Evolutionary conservation across 768 basidiomycete species (phyloP).

Genomic region (Lyophyllum semitale): DNA sequence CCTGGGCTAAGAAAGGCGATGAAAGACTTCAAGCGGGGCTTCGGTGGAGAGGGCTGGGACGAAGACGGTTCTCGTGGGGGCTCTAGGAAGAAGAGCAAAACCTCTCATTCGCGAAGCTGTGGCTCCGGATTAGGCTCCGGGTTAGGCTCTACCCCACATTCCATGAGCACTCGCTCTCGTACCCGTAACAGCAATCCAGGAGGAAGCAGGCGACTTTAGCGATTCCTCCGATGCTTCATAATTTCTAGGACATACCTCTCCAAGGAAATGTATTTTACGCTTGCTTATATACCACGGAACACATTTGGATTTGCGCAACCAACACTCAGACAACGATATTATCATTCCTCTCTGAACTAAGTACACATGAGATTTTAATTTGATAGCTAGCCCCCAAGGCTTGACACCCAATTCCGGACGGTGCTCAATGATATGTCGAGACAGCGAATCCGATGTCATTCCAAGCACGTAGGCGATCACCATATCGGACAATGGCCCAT

Average conservation of each 20-base stretch:
- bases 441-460: slow-evolving; percentile 14
- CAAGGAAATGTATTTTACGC: too few species aligned
- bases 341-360: too few species aligned
- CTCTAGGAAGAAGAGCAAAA: neutral
- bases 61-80: neutral
- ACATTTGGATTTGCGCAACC: too few species aligned
- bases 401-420: too few species aligned
- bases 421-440: slow-evolving; percentile 6
- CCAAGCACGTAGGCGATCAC: slow-evolving; percentile 9
- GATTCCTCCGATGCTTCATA: too few species aligned
- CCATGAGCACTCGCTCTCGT: neutral
- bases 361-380: too few species aligned
- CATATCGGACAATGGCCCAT: slow-evolving; percentile 14
- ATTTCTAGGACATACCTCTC: too few species aligned
- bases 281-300: too few species aligned
- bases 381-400: too few species aligned
- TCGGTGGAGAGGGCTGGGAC: neutral
- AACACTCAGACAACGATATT: too few species aligned
- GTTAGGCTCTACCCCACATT: neutral
- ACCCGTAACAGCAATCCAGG: neutral
- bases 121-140: neutral
- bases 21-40: neutral
- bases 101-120: neutral
- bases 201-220: too few species aligned
- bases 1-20: neutral